A percentile compares a stretch with the other conserved stretches of the same genome.
These are phyloP conservation scores for Sorghum bicolor DNA, from an alignment of 176 grass and related monocot species.

Conservation along the genomic window DNA sequence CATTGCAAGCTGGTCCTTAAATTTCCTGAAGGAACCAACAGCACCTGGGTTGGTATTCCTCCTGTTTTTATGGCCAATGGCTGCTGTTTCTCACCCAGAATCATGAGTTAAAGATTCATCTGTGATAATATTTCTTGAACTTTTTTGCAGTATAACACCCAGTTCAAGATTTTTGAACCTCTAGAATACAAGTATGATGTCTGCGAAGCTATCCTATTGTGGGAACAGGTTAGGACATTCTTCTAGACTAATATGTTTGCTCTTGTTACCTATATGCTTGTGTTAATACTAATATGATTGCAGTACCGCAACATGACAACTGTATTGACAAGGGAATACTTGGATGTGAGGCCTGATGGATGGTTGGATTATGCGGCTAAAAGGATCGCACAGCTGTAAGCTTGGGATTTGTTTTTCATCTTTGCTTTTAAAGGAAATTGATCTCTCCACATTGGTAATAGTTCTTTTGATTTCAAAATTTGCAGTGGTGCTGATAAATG, in stretches of 20 bases:
- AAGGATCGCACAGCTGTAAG: constrained; percentile 97
- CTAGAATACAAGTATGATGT: constrained; percentile 79
- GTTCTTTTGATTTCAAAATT: constrained; percentile 4
- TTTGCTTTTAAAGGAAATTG: not conserved
- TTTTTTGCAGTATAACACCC: constrained; percentile 70
- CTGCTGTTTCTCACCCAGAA: not conserved
- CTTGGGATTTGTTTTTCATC: constrained; percentile 14
- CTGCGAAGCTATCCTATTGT: constrained; percentile 78
- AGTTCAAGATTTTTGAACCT: constrained; percentile 93
- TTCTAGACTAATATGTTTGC: constrained; percentile 21
- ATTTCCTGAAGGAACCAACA: constrained; percentile 83
- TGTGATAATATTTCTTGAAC: constrained; percentile 5
- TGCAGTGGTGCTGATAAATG: constrained; percentile 87
- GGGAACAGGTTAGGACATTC: constrained; percentile 75
- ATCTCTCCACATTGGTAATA: not conserved
- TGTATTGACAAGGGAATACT: constrained; percentile 96
- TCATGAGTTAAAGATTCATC: not conserved
- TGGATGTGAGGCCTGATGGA: constrained; percentile 90
- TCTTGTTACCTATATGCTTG: not conserved
- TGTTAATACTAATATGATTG: constrained; percentile 33
- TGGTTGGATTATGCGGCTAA: constrained; percentile 91
- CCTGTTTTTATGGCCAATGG: constrained; percentile 29
- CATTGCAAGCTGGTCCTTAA: constrained; percentile 84
- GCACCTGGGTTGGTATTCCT: constrained; percentile 66
- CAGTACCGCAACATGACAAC: constrained; percentile 98